phyloP scores from a whole-genome alignment of 192 early-diverging fungal genomes.

The Martensiomyces pterosporus region DNA sequence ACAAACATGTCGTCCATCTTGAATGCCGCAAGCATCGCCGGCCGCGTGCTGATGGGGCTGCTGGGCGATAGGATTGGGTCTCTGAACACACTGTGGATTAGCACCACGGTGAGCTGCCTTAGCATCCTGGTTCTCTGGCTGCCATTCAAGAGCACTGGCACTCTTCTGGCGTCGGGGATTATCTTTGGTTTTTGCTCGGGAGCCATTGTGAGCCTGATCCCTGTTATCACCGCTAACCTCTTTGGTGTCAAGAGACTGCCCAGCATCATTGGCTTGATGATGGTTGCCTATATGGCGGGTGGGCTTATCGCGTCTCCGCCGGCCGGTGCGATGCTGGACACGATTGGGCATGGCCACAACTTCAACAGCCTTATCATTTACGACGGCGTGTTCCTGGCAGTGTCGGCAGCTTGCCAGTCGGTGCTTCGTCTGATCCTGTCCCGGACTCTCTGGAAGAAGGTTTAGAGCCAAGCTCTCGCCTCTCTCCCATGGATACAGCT shows the following conservation, averaged over 20 bases:
- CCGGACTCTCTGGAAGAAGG: slow-evolving; percentile 6
- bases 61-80: slow-evolving; percentile 20
- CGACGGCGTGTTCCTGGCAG: slow-evolving; percentile 17
- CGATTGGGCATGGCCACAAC: slow-evolving; percentile 11
- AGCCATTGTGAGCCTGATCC: slow-evolving; percentile 28
- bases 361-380: slow-evolving; percentile 28
- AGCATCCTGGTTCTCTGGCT: slow-evolving; percentile 34
- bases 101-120: slow-evolving; percentile 14
- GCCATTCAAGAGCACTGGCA: slow-evolving; percentile 18
- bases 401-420: slow-evolving; percentile 2
- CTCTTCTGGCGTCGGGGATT: slow-evolving; percentile 15
- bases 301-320: slow-evolving; percentile 25
- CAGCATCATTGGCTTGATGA: slow-evolving; percentile 32
- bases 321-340: slow-evolving; percentile 29
- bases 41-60: slow-evolving; percentile 23
- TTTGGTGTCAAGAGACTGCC: slow-evolving; percentile 31
- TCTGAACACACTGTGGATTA: slow-evolving; percentile 18
- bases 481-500: background rate
- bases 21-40: slow-evolving; percentile 25
- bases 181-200: slow-evolving; percentile 36
- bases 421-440: slow-evolving; percentile 6
- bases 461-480: slow-evolving; percentile 1
- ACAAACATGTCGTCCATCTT: slow-evolving; percentile 33
- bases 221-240: slow-evolving; percentile 26
- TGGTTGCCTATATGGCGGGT: slow-evolving; percentile 20